These are phyloP conservation scores for Metschnikowia gruessii DNA, from an alignment of 805 yeast species.

Conservation along the genomic window DNA sequence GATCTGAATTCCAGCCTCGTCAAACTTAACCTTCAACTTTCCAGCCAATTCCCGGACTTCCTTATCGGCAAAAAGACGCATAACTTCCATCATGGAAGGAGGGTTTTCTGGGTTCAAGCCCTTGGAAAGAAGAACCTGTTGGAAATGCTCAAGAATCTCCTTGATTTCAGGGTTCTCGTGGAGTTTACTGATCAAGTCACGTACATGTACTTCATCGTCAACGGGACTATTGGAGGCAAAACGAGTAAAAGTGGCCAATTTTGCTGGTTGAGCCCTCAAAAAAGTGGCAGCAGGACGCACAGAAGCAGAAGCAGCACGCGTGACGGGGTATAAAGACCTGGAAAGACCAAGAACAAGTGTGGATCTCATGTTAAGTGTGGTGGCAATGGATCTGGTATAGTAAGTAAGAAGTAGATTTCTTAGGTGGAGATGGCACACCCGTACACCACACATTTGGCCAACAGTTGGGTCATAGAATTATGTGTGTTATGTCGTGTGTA, in stretches of 20 bases:
- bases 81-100: constrained; percentile 36
- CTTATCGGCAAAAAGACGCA: constrained; percentile 35
- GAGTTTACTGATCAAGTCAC: constrained; percentile 20
- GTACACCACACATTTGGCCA: too few species aligned
- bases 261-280: neutral
- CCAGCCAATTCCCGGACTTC: constrained; percentile 32
- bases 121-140: constrained; percentile 28
- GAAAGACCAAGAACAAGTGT: constrained; percentile 5
- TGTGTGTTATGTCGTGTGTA: too few species aligned
- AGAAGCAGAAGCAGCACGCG: neutral
- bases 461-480: too few species aligned
- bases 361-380: constrained; percentile 5
- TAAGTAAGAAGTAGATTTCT: too few species aligned
- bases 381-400: neutral
- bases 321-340: constrained; percentile 2
- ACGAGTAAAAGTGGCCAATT: constrained; percentile 3
- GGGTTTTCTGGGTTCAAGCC: constrained; percentile 33
- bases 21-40: constrained; percentile 31
- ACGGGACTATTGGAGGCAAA: constrained; percentile 12
- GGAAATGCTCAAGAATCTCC: constrained; percentile 30
- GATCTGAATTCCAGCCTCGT: constrained; percentile 31
- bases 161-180: constrained; percentile 31
- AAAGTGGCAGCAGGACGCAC: neutral
- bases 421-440: neutral
- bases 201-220: constrained; percentile 16